Conservation (phyloP, 176 grass and related monocot species). For the Aegilops sharonensis region DNA sequence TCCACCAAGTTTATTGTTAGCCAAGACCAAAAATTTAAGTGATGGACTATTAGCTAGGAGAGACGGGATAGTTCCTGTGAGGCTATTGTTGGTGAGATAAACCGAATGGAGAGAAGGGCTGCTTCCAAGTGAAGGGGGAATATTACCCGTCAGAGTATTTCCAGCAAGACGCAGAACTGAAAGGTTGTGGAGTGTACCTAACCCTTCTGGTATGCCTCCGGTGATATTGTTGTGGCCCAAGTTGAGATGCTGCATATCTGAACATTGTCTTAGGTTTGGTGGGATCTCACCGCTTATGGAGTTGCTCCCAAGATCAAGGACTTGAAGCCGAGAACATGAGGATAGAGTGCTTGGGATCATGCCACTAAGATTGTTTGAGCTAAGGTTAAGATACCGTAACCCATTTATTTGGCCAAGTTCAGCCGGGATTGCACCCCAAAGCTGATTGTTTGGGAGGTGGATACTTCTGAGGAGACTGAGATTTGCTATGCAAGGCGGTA, state of each 20-base stretch:
- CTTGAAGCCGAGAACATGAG: background rate
- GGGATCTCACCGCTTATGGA: too few species aligned
- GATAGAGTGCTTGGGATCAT: background rate
- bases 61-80: slow-evolving; percentile 26
- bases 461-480: background rate
- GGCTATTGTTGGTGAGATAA: slow-evolving; percentile 17
- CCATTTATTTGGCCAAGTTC: background rate
- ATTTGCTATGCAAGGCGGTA: background rate
- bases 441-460: background rate
- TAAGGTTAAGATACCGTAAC: background rate
- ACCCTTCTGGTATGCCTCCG: background rate
- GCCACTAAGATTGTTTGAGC: background rate
- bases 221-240: background rate
- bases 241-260: background rate
- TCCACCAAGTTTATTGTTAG: slow-evolving; percentile 23
- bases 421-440: background rate
- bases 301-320: background rate
- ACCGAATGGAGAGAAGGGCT: background rate
- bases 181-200: slow-evolving; percentile 17
- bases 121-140: slow-evolving; percentile 16
- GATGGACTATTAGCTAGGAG: background rate
- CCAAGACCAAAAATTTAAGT: background rate
- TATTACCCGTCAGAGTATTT: background rate
- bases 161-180: background rate
- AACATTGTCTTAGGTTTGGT: background rate